Evolutionary conservation across 140 eudicot genomes (phyloP).

Genomic region (Flaveria floridana): DNA sequence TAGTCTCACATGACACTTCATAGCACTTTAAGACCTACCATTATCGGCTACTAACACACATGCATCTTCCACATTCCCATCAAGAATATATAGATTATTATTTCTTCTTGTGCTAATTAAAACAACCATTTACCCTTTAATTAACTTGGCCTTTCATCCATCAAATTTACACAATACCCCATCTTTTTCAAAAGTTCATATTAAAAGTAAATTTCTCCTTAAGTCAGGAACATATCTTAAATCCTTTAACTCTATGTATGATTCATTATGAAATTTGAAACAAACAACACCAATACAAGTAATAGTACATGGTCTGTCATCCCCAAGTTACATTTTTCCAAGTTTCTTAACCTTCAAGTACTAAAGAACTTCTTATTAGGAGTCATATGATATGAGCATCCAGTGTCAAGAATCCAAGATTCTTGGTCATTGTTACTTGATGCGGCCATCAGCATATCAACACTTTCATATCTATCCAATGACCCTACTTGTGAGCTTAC

Average conservation of each 20-base stretch:
- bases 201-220: not conserved
- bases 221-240: not conserved
- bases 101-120: not conserved
- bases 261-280: not conserved
- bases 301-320: too few species aligned
- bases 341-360: too few species aligned
- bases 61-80: not conserved
- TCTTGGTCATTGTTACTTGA: too few species aligned
- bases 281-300: not conserved
- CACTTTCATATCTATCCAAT: too few species aligned
- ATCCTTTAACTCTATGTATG: not conserved
- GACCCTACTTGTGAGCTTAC: too few species aligned
- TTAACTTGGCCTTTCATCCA: not conserved
- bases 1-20: not conserved
- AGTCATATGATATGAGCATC: too few species aligned
- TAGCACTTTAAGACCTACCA: not conserved
- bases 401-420: too few species aligned
- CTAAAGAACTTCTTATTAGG: too few species aligned
- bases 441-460: too few species aligned
- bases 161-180: not conserved
- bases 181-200: not conserved
- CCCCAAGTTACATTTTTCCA: too few species aligned
- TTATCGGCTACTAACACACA: not conserved
- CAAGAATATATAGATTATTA: not conserved
- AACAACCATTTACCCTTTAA: not conserved